These are phyloP conservation scores for Mariannaea elegans DNA, from an alignment of 2,329 filamentous ascomycete species.

Conservation along the genomic window DNA sequence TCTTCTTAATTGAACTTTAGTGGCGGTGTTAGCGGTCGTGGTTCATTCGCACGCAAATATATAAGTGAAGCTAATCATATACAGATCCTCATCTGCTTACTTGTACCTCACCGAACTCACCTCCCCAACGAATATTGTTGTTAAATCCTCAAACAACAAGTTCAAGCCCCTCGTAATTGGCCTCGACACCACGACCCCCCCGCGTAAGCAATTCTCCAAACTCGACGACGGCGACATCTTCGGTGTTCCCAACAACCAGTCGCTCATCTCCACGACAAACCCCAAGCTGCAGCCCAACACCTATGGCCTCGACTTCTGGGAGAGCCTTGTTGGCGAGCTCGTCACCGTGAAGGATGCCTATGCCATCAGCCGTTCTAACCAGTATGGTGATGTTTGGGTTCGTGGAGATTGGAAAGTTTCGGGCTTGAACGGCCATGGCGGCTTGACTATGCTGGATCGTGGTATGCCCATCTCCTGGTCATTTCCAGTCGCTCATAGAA, in stretches of 20 bases:
- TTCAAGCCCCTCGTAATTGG: slow-evolving; percentile 70
- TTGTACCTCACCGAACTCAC: slow-evolving; percentile 71
- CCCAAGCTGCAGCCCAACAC: slow-evolving; percentile 66
- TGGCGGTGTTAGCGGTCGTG: background rate
- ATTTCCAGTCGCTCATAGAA: background rate
- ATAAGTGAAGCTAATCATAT: no score
- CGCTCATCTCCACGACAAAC: slow-evolving; percentile 66
- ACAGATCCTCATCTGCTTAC: slow-evolving; percentile 63
- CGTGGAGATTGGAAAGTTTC: slow-evolving; percentile 71
- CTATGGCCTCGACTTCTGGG: slow-evolving; percentile 79
- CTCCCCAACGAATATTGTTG: slow-evolving; percentile 60
- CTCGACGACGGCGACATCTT: slow-evolving; percentile 74
- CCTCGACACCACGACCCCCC: slow-evolving; percentile 63
- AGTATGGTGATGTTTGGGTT: slow-evolving; percentile 75
- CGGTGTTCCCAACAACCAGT: slow-evolving; percentile 68
- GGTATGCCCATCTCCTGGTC: slow-evolving; percentile 46
- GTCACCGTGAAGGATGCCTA: slow-evolving; percentile 68
- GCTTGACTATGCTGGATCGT: slow-evolving; percentile 68
- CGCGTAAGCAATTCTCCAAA: slow-evolving; percentile 67
- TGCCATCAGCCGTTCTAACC: slow-evolving; percentile 68
- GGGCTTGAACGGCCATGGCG: slow-evolving; percentile 69
- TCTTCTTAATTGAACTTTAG: background rate
- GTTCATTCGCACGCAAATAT: no score
- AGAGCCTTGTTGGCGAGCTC: slow-evolving; percentile 72
- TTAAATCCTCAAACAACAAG: slow-evolving; percentile 61